Percentiles rank a stretch among this genome's conserved stretches.
phyloP scores from a whole-genome alignment of 2,329 filamentous ascomycete genomes.

The Aspergillus glaucus region DNA sequence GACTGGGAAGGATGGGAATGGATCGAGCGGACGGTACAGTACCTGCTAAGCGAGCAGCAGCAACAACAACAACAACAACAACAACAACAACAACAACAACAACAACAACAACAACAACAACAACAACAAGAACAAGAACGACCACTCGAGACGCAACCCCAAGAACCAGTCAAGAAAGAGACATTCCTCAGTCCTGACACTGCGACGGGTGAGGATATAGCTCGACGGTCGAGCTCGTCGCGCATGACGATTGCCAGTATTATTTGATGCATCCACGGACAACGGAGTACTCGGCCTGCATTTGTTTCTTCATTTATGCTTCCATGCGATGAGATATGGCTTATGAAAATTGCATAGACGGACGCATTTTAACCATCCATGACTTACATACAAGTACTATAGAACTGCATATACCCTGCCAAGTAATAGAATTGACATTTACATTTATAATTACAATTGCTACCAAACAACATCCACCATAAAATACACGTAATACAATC shows the following conservation, averaged over 20 bases:
- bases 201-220: slow-evolving; percentile 11
- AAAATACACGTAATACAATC: neutral
- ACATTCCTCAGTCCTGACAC: slow-evolving; percentile 17
- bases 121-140: slow-evolving; percentile 20
- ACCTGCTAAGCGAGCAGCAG: slow-evolving; percentile 47
- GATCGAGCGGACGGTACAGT: slow-evolving; percentile 58
- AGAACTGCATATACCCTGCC: too few species aligned
- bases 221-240: slow-evolving; percentile 23
- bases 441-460: neutral
- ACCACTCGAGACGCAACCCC: slow-evolving; percentile 32
- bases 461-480: too few species aligned
- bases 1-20: slow-evolving; percentile 79
- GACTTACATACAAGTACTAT: too few species aligned
- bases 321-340: neutral
- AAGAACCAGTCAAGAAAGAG: slow-evolving; percentile 14
- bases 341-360: neutral
- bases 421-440: neutral
- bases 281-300: slow-evolving; percentile 4
- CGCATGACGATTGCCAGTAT: slow-evolving; percentile 45
- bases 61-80: slow-evolving; percentile 19
- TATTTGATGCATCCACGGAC: slow-evolving; percentile 32
- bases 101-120: too few species aligned
- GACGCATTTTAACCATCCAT: too few species aligned
- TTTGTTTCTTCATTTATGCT: too few species aligned
- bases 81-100: slow-evolving; percentile 22